Evolutionary conservation across 2,329 filamentous ascomycete species (phyloP), one percentile per base, ranked within the genome.

Genomic region (Aspergillus quadricinctus): DNA sequence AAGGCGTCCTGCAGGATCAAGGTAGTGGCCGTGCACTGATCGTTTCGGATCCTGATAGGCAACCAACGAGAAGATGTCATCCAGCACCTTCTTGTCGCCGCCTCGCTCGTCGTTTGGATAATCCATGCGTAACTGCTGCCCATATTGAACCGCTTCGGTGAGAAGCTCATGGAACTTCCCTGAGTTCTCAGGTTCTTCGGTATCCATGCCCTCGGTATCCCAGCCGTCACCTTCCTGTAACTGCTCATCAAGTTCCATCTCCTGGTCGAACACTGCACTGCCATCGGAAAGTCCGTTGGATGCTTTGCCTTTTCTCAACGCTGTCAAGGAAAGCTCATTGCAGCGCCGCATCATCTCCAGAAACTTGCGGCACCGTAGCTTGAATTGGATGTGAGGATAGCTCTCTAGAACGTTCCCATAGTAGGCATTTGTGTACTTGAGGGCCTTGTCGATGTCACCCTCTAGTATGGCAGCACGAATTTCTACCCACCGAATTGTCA

Each of bases 271-370:
- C 50, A 79, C 75, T 35, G 74, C 75, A 25, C 73, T 65, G 40
- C 76, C 75, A 51, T 81, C 77, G 10, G 75, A 53, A n/a, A 63
- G 57, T 6, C 69, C 77, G 71, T 59, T 81, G 7, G 68, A 66
- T 69, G 70, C 54, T 50, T 69, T 69, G 29, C 71, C 61, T 64
- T 74, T 64, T 59, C 79, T 81, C 4, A 63, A 57, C 21, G 66
- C 57, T 11, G 65, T 56, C 3, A 71, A 64, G 8, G 80, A 77
- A 19, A 88, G 73, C 63, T 92, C 88, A 2, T 87, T 86, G 37
- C 86, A 87, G 56, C 82, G 83, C 43, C 89, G 84, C 66, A 96
- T 91, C 88, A 99, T 93, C 73, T 99, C 94, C 58, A 97, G 88
- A 71, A 97, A 97, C 70, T 94, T 95, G 58, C 92, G 86, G 69